Conservation (phyloP, 495 filamentous ascomycete species). For the Ascobolus immersus region DNA sequence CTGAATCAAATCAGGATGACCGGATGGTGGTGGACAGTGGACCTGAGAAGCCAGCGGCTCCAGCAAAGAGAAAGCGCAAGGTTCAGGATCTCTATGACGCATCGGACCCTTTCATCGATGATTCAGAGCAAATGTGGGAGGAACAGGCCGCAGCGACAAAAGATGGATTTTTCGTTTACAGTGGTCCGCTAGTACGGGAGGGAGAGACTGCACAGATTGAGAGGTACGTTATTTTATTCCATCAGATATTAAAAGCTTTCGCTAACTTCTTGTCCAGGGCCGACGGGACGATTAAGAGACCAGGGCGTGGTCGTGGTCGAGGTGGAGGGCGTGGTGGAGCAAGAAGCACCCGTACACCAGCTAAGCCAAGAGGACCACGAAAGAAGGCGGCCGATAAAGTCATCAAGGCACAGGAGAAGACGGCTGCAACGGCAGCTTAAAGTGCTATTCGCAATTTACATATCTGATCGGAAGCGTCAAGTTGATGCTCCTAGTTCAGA, state of each 20-base stretch:
- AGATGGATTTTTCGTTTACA: slow-evolving; percentile 78
- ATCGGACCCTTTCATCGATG: slow-evolving; percentile 91
- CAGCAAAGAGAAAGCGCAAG: slow-evolving; percentile 42
- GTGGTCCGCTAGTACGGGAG: slow-evolving; percentile 60
- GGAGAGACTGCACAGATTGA: slow-evolving; percentile 69
- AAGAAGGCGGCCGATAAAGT: slow-evolving; percentile 24
- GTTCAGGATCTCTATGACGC: slow-evolving; percentile 92
- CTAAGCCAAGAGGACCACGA: slow-evolving; percentile 12
- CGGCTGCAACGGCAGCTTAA: no score
- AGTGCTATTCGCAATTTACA: no score
- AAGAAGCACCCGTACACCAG: neutral
- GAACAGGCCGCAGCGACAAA: slow-evolving; percentile 80
- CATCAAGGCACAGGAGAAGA: no score
- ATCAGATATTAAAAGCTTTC: neutral
- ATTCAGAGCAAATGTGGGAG: slow-evolving; percentile 87
- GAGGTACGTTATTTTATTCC: slow-evolving; percentile 23
- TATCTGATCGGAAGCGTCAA: no score
- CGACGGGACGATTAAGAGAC: slow-evolving; percentile 52
- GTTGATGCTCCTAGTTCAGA: no score
- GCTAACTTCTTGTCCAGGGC: slow-evolving; percentile 27
- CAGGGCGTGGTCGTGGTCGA: slow-evolving; percentile 34
- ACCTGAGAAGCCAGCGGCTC: slow-evolving; percentile 39
- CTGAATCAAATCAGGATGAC: slow-evolving; percentile 42
- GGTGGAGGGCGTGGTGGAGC: slow-evolving; percentile 25
- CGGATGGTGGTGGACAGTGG: slow-evolving; percentile 31